Base-by-base conservation (phyloP, 2,329 filamentous ascomycete genomes). In the Colletotrichum melonis region DNA sequence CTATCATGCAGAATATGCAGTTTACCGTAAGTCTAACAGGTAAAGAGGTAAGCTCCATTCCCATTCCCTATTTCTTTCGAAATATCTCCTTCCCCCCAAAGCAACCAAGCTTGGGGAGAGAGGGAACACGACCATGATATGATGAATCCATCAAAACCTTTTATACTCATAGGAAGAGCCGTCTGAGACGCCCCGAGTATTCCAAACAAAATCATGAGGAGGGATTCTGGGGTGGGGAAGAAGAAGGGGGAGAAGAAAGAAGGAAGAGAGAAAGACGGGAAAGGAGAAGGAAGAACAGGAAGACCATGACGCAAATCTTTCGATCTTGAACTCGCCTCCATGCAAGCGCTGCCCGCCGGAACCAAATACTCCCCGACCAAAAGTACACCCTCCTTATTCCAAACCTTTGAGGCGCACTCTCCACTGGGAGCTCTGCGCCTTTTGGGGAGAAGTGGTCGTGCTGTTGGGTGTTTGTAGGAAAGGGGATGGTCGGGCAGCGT, bases 161-260 rank as follows among this genome's bases (percentile, higher is more conserved):
- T 83, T 79, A 75, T 76, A 78, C 77, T 77, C 80, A 78, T 83
- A 85, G 84, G 84, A 85, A 85, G 84, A 85, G 84, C 84, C 84
- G 84, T 85, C 82, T 85, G 79, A 85, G 84, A 85, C 84, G 71
- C 71, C 71, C 71, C 67, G 71, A 67, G 59, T 58, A 56, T 35
- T 30, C 24, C 55, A 67, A 68, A 49, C 42, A 49, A 49, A 22
- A 35, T 35, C 32, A 35, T 1, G 42, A 5, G n/a, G 19, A 8
- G 42, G 42, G 38, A 6, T 8, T 4, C 7, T 16, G 6, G 38
- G 38, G 38, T 16, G 19, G 42, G 19, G 42, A 49, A 49, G 8
- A 49, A 49, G 19, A 49, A n/a, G 19, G 19, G 42, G 19, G 42
- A 49, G 42, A 22, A 9, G 42, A 42, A 42, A 22, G 7, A 35